Base-by-base conservation (phyloP, 176 grass and related monocot genomes). In the Puccinellia tenuiflora region DNA sequence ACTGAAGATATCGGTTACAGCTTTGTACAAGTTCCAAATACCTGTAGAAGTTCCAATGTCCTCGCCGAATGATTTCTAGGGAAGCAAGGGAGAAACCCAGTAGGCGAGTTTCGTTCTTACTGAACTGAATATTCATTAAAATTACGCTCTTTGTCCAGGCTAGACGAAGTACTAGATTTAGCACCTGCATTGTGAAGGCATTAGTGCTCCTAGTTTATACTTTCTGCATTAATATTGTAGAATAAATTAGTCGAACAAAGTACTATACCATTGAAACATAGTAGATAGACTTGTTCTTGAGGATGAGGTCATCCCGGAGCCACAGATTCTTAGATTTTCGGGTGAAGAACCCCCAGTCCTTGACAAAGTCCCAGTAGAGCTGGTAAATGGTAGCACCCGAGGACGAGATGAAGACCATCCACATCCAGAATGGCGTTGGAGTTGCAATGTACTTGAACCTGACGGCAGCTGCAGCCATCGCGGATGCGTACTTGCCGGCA, bases 21-120 rank as follows among this genome's bases (percentile, higher is more conserved):
- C 6, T 25, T 4, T 61, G 1, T 71, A 54, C 22, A 70, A 54
- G 40, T 26, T 33, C 18, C 16, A 65, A 51, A 80, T 81, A 94
- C 92, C 92, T 94, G 46, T 94, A 94, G 61, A 91, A 98, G 83
- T 98, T 98, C 96, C 96, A 98, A 15, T 98, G 96, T 1, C 96
- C 96, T 20, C 96, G 89, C 9, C 96, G 87, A 45, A 89, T 90
- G 31, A 98, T 88, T 64, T 98, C 96, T 21, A 95, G 38, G 22
- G 96, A 95, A 61, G 96, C 96, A 1, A 98, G 77, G 28, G 84
- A 73, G 57, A 98, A 98, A 83, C 93, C 90, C 5, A 95, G 72
- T 66, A 93, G 47, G 12, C 90, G 90, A 26, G 81, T 65, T 73
- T 90, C 89, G 1, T 82, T 80, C 63, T 16, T 62, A 34, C 69